These are phyloP conservation scores for Ustilago vetiveriae DNA, from an alignment of 1,284 basidiomycete genomes.

Conservation along the genomic window DNA sequence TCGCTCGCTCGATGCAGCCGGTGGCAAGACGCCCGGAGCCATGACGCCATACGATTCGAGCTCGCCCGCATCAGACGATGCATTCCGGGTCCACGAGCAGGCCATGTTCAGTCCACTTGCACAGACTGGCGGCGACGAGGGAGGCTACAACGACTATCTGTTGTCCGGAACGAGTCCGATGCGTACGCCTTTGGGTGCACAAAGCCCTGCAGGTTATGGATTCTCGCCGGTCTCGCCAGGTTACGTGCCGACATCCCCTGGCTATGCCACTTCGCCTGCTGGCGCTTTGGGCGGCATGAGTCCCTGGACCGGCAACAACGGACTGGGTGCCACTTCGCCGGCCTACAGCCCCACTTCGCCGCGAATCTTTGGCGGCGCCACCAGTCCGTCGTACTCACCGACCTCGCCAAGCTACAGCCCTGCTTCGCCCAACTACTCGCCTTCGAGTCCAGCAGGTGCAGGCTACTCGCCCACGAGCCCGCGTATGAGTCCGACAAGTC, in stretches of 20 bases:
- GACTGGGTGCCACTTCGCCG: slow-evolving; percentile 74
- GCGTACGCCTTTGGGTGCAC: slow-evolving; percentile 64
- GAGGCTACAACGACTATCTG: slow-evolving; percentile 75
- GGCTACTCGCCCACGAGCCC: slow-evolving; percentile 64
- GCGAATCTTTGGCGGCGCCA: slow-evolving; percentile 76
- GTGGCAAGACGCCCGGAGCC: slow-evolving; percentile 62
- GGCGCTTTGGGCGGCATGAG: slow-evolving; percentile 74
- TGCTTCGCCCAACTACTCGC: slow-evolving; percentile 59
- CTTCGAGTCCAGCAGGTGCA: slow-evolving; percentile 53
- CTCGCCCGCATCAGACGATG: slow-evolving; percentile 74
- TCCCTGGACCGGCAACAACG: slow-evolving; percentile 57
- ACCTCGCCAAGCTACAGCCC: slow-evolving; percentile 69
- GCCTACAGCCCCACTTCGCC: slow-evolving; percentile 72
- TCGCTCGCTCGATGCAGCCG: slow-evolving; percentile 53
- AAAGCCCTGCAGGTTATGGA: slow-evolving; percentile 63
- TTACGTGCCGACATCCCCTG: slow-evolving; percentile 58
- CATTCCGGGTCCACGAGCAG: slow-evolving; percentile 77
- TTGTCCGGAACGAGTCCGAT: slow-evolving; percentile 82
- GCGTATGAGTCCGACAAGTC: slow-evolving; percentile 60
- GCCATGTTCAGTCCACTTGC: slow-evolving; percentile 94
- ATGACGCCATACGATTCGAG: slow-evolving; percentile 73
- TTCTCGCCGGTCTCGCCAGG: slow-evolving; percentile 64
- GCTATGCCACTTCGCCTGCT: slow-evolving; percentile 63
- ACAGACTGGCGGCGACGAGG: slow-evolving; percentile 82
- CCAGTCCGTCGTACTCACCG: slow-evolving; percentile 70